Evolutionary conservation across 1,284 basidiomycete genomes (phyloP), one percentile per base, ranked within the genome.

Genomic region (Ganoderma resinaceum): DNA sequence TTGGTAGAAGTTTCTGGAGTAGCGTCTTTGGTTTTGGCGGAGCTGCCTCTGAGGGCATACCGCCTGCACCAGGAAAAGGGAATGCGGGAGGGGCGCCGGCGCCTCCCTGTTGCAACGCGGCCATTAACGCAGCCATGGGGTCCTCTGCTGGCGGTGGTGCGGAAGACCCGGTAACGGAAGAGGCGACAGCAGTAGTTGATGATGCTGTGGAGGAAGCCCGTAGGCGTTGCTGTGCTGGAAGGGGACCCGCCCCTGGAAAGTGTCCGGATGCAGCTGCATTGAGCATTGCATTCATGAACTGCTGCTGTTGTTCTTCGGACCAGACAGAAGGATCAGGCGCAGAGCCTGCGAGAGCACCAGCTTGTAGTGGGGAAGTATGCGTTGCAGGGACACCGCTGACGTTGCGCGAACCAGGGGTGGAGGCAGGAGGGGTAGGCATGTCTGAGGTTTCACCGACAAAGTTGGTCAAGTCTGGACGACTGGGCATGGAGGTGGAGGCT

Each of bases 211-310:
- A 68, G 18, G 67, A 26, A 11, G 55, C 63, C 26, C 67, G 64
- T 38, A 66, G 66, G 38, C 70, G 70, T 57, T 76, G 33, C 35
- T 73, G 66, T 26, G 73, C 37, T 4, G 77, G 38, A 12, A 65
- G 63, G 46, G 75, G 35, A 11, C 63, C 42, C 23, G 58, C 49
- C 6, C 72, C 61, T 14, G 67, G 63, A 31, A 68, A 38, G 26
- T 42, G 49, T 20, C 67, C 67, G 35, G 67, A 65, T 1, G 67
- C 67, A 29, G 71, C 75, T 26, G 78, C 79, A 46, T 81, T 81
- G 83, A 91, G 84, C 49, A 93, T 80, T 2, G 90, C 88, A 68
- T 86, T 85, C 78, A 92, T 80, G 71, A 92, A 84, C 73, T 90
- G 87, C 65, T 82, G 82, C 73, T 91, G 90, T 70, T 91, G 88